phyloP scores from a whole-genome alignment of 2,329 filamentous ascomycete species.

The Trichoderma atrobrunneum region DNA sequence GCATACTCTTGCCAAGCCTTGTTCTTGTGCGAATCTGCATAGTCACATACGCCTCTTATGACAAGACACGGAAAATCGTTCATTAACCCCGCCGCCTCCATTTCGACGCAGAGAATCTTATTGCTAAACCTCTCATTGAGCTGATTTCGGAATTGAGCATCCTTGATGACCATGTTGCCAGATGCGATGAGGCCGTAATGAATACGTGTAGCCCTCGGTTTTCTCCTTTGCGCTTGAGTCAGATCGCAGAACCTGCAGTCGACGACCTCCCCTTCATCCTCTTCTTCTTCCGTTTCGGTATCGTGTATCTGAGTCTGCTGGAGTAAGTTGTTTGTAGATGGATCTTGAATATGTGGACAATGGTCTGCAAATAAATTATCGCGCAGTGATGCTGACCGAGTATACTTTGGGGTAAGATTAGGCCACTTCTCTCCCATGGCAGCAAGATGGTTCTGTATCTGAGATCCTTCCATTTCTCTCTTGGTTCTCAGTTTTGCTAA shows the following conservation, averaged over 20 bases:
- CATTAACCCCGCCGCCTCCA: constrained; percentile 31
- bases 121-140: constrained; percentile 23
- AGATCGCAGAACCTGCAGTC: background rate
- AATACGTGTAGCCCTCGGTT: background rate
- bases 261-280: accelerated
- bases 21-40: constrained; percentile 40
- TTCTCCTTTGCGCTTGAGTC: background rate
- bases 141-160: constrained; percentile 30
- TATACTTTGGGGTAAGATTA: background rate
- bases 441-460: background rate
- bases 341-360: too few relatives aligned
- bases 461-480: background rate
- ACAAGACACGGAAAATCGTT: constrained; percentile 33
- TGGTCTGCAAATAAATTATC: background rate
- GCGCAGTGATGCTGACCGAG: background rate
- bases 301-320: too few relatives aligned
- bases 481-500: background rate
- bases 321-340: too few relatives aligned
- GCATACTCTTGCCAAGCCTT: constrained; percentile 38
- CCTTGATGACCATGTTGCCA: constrained; percentile 37
- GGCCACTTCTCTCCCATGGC: background rate
- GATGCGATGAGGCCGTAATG: constrained; percentile 31
- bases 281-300: background rate
- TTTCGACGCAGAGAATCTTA: constrained; percentile 29
- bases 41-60: constrained; percentile 41